These are phyloP conservation scores for Daldinia sp. DNA, from an alignment of 2,329 filamentous ascomycete species.

Conservation along the genomic window DNA sequence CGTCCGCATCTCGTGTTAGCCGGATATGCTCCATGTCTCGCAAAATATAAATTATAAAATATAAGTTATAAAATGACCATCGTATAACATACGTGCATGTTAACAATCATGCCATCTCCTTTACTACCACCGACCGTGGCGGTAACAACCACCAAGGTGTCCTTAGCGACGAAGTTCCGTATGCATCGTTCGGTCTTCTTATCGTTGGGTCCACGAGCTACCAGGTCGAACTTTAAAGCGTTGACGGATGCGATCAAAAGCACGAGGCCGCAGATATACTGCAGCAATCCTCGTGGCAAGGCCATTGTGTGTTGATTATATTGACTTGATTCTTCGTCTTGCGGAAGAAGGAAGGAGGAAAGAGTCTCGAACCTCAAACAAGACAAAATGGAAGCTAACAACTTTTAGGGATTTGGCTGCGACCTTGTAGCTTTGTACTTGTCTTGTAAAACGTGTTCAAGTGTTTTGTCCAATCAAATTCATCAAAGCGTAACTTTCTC, in stretches of 20 bases:
- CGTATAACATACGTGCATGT: constrained; percentile 79
- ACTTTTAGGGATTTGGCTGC: constrained; percentile 5
- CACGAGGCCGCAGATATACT: constrained; percentile 65
- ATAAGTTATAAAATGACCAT: not conserved
- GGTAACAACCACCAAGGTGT: constrained; percentile 95
- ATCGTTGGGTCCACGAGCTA: constrained; percentile 66
- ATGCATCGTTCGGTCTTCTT: constrained; percentile 85
- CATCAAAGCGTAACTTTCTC: not conserved
- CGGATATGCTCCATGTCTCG: not conserved
- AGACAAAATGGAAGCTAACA: constrained; percentile 12
- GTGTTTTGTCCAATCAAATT: constrained; percentile 28
- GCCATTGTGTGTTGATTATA: constrained; percentile 53
- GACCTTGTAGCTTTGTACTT: constrained; percentile 16
- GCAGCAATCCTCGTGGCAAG: constrained; percentile 61
- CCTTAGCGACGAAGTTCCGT: constrained; percentile 91
- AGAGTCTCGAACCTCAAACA: constrained; percentile 5
- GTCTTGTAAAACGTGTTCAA: constrained; percentile 38
- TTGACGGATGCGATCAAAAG: constrained; percentile 62
- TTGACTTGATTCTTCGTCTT: constrained; percentile 11
- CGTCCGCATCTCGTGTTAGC: constrained; percentile 16
- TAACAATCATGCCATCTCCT: constrained; percentile 91
- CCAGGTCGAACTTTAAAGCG: constrained; percentile 93
- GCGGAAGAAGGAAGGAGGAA: constrained; percentile 20
- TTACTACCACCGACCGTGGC: constrained; percentile 84
- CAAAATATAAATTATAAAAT: not conserved